These are phyloP conservation scores for Rhizopogon rudus DNA, from an alignment of 768 basidiomycete genomes.

Conservation along the genomic window DNA sequence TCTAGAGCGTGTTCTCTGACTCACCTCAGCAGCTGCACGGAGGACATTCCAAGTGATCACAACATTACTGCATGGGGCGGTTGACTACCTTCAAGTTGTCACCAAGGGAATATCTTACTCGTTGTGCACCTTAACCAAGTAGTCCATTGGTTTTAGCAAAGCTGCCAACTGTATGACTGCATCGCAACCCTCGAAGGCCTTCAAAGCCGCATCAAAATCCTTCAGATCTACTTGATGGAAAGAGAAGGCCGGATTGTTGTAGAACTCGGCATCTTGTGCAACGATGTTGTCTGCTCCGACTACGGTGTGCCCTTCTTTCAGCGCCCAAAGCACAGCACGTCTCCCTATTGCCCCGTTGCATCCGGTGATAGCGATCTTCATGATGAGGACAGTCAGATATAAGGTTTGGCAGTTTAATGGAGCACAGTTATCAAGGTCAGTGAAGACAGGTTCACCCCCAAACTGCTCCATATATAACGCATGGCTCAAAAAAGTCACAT, in stretches of 20 bases:
- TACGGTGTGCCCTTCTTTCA: conserved; percentile 45
- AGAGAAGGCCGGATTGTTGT: conserved; percentile 28
- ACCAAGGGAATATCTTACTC: conserved; percentile 31
- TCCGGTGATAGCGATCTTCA: conserved; percentile 58
- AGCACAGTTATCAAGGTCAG: too few species aligned
- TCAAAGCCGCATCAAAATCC: conserved; percentile 42
- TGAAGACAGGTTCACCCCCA: too few species aligned
- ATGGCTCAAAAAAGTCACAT: too few species aligned
- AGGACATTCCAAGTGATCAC: conserved; percentile 67
- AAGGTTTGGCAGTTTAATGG: too few species aligned
- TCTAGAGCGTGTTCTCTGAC: background rate
- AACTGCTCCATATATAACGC: too few species aligned
- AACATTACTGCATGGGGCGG: conserved; percentile 44
- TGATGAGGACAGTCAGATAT: conserved; percentile 9
- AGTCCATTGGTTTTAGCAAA: conserved; percentile 45
- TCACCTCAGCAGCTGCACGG: conserved; percentile 62
- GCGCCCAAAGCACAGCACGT: conserved; percentile 45
- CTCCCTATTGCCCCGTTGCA: conserved; percentile 54
- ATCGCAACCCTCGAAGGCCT: conserved; percentile 46
- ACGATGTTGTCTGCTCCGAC: conserved; percentile 45
- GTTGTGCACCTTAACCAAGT: conserved; percentile 52
- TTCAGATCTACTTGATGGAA: conserved; percentile 44
- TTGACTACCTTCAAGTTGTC: background rate
- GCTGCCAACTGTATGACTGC: conserved; percentile 55
- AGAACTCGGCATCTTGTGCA: conserved; percentile 14